Percentiles rank a stretch among this genome's conserved stretches.
Conservation (phyloP, 306 rosid species). For the barrel medic (Medicago truncatula) region DNA sequence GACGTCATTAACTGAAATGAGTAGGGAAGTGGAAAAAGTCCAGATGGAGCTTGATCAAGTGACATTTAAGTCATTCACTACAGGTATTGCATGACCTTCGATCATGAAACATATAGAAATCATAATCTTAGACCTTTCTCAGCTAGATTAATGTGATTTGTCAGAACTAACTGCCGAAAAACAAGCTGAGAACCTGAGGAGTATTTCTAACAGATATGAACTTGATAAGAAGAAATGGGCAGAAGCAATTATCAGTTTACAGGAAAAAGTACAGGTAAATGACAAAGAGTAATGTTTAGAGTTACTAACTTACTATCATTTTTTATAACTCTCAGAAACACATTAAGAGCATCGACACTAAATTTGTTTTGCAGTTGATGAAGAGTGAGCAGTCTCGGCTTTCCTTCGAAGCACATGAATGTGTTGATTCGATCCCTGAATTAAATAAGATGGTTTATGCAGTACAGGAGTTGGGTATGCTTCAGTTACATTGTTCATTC, state of each 20-base stretch:
- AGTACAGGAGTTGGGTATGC: conserved; percentile 77
- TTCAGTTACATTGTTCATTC: conserved; percentile 23
- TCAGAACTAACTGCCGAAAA: conserved; percentile 77
- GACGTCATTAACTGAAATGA: conserved; percentile 81
- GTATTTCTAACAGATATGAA: conserved; percentile 64
- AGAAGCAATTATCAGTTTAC: conserved; percentile 60
- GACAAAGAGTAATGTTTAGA: conserved; percentile 7
- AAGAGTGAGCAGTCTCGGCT: conserved; percentile 66
- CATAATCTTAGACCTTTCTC: too few species aligned
- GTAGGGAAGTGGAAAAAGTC: conserved; percentile 69
- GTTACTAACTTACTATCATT: conserved; percentile 16
- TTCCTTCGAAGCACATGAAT: conserved; percentile 76
- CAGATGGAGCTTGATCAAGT: conserved; percentile 76
- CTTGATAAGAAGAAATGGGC: conserved; percentile 71
- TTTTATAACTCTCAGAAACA: conserved; percentile 5
- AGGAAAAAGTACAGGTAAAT: conserved; percentile 66
- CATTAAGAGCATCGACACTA: conserved; percentile 18
- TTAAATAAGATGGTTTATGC: conserved; percentile 84
- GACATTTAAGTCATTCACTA: conserved; percentile 67
- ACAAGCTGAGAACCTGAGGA: conserved; percentile 70
- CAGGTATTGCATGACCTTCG: conserved; percentile 52
- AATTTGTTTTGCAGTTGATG: conserved; percentile 70
- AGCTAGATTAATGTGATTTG: too few species aligned
- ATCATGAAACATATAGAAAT: too few species aligned
- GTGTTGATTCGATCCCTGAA: conserved; percentile 85